Evolutionary conservation across 805 yeast species (phyloP).

Genomic region (Saccharomycopsis capsularis): DNA sequence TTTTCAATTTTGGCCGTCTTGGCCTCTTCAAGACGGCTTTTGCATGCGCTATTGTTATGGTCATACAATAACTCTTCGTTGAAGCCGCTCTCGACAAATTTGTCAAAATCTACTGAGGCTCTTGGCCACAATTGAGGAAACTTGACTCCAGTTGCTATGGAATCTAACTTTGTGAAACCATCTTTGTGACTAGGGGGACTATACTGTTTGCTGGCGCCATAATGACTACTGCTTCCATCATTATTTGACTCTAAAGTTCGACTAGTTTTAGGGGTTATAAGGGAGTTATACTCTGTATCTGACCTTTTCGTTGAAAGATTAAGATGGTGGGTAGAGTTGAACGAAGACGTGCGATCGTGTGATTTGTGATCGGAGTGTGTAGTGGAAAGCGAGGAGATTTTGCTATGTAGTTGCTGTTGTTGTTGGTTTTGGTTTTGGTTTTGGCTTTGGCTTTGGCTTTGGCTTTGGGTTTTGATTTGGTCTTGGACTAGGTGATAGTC

Average conservation of each 20-base stretch:
- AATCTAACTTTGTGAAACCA: not conserved
- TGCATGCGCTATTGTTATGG: not conserved
- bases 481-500: too few species aligned
- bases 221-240: too few species aligned
- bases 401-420: not conserved
- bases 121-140: too few species aligned
- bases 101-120: slow-evolving; percentile 8
- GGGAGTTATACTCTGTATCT: too few species aligned
- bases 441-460: not conserved
- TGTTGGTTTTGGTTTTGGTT: not conserved
- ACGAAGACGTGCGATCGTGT: too few species aligned
- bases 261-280: not conserved
- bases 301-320: too few species aligned
- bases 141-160: not conserved
- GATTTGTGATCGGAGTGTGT: too few species aligned
- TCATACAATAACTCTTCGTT: not conserved
- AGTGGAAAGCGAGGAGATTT: not conserved
- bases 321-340: too few species aligned
- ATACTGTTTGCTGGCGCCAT: too few species aligned
- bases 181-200: not conserved
- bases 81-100: slow-evolving; percentile 2
- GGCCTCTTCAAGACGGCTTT: not conserved
- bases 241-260: not conserved
- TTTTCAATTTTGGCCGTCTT: not conserved
- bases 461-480: not conserved